These are phyloP conservation scores for Cutaneotrichosporon cavernicola DNA, from an alignment of 1,284 basidiomycete genomes.

Conservation along the genomic window DNA sequence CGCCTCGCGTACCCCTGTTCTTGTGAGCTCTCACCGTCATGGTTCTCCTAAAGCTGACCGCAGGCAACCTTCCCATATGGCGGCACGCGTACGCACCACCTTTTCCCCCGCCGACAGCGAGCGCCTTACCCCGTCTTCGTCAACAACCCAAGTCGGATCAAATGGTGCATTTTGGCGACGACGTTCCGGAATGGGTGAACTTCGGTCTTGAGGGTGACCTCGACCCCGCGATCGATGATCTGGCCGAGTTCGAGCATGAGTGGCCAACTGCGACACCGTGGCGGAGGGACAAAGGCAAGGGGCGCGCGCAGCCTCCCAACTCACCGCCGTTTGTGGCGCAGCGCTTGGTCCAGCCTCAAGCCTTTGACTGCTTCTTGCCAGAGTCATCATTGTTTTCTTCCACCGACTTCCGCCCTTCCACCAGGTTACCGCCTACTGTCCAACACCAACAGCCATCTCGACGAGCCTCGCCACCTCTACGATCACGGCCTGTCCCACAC, in stretches of 20 bases:
- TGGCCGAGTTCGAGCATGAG: slow-evolving; percentile 30
- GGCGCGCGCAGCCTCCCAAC: background rate
- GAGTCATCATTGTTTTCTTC: background rate
- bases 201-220: slow-evolving; percentile 6
- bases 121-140: background rate
- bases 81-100: background rate
- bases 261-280: slow-evolving; percentile 26
- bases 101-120: background rate
- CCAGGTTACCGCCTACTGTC: background rate
- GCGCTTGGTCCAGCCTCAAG: background rate
- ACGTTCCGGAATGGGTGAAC: slow-evolving; percentile 10
- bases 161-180: slow-evolving; percentile 2
- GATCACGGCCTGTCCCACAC: background rate
- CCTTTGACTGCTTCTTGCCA: background rate
- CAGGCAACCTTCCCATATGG: slow-evolving; percentile 15
- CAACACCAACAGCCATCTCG: background rate
- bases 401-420: background rate
- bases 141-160: background rate
- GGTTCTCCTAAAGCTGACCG: background rate
- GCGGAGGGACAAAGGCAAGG: slow-evolving; percentile 14
- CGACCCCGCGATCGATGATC: slow-evolving; percentile 23
- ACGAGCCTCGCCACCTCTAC: background rate
- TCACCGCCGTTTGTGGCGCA: background rate
- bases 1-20: slow-evolving; percentile 30
- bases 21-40: slow-evolving; percentile 22